Conservation (phyloP, 1,284 basidiomycete genomes). For the Microbotryum violaceum region DNA sequence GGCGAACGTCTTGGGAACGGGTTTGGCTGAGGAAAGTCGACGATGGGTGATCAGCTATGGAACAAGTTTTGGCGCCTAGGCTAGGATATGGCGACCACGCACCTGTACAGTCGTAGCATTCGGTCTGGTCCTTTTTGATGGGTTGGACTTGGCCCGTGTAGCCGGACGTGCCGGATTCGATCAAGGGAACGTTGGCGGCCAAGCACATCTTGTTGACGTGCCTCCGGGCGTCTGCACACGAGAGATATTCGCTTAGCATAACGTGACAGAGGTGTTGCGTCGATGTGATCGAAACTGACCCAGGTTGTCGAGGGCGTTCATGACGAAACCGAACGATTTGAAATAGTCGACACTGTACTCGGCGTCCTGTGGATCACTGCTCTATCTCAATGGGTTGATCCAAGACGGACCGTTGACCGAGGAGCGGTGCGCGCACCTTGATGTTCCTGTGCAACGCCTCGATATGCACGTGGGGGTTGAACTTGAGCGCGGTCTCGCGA, state of each 20-base stretch:
- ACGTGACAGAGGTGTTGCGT: neutral
- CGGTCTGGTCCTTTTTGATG: slow-evolving; percentile 62
- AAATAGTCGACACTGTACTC: slow-evolving; percentile 90
- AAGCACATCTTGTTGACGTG: slow-evolving; percentile 98
- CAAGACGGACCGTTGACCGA: too few species aligned
- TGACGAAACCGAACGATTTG: slow-evolving; percentile 76
- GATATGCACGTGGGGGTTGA: slow-evolving; percentile 86
- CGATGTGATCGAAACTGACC: slow-evolving; percentile 50
- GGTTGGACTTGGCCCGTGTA: slow-evolving; percentile 68
- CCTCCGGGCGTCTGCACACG: slow-evolving; percentile 61
- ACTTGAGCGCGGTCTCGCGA: slow-evolving; percentile 74
- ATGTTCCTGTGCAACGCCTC: slow-evolving; percentile 90
- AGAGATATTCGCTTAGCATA: neutral
- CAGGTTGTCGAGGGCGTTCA: slow-evolving; percentile 94
- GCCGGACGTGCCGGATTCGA: slow-evolving; percentile 94
- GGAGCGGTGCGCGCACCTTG: slow-evolving; percentile 46
- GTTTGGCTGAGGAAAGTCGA: slow-evolving; percentile 56
- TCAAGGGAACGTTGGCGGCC: slow-evolving; percentile 78
- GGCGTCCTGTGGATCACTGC: slow-evolving; percentile 48
- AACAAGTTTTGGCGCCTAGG: slow-evolving; percentile 24
- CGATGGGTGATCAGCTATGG: slow-evolving; percentile 30
- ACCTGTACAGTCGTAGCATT: slow-evolving; percentile 75
- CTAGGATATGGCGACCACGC: neutral
- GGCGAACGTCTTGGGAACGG: slow-evolving; percentile 86
- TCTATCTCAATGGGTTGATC: too few species aligned